phyloP scores from a whole-genome alignment of 768 basidiomycete species.

The Macrolepiota fuliginosa region DNA sequence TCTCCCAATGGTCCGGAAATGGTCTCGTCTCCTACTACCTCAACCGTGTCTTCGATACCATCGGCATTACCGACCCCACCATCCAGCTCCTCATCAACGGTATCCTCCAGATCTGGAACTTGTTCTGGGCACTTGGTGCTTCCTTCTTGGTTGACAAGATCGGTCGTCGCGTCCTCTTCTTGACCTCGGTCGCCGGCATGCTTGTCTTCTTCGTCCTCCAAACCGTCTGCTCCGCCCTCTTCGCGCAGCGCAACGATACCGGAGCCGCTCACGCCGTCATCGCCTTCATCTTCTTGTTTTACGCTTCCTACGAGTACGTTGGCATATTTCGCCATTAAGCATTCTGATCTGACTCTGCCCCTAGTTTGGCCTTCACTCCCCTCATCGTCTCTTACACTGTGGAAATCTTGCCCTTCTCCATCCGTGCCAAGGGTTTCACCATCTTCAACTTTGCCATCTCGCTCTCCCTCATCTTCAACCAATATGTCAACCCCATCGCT shows the following conservation, averaged over 20 bases:
- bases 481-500: slow-evolving; percentile 84
- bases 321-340: background rate
- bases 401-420: slow-evolving; percentile 80
- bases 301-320: slow-evolving; percentile 70
- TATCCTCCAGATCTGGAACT: slow-evolving; percentile 82
- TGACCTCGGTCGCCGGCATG: slow-evolving; percentile 60
- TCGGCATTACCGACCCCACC: slow-evolving; percentile 60
- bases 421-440: slow-evolving; percentile 86
- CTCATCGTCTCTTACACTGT: slow-evolving; percentile 86
- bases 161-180: slow-evolving; percentile 71
- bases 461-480: slow-evolving; percentile 82
- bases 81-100: slow-evolving; percentile 82
- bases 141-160: slow-evolving; percentile 51
- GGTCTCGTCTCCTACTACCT: slow-evolving; percentile 86
- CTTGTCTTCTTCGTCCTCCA: slow-evolving; percentile 64
- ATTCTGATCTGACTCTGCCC: slow-evolving; percentile 5
- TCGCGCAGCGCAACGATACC: slow-evolving; percentile 35
- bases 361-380: slow-evolving; percentile 75
- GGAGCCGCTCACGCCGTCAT: slow-evolving; percentile 70
- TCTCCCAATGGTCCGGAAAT: slow-evolving; percentile 86
- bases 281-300: slow-evolving; percentile 83
- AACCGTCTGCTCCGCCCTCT: slow-evolving; percentile 63
- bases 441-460: slow-evolving; percentile 80
- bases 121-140: slow-evolving; percentile 36
- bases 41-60: slow-evolving; percentile 64